Evolutionary conservation across 2,329 filamentous ascomycete species (phyloP), one percentile per base, ranked within the genome.

Genomic region (Grosmannia huntii): DNA sequence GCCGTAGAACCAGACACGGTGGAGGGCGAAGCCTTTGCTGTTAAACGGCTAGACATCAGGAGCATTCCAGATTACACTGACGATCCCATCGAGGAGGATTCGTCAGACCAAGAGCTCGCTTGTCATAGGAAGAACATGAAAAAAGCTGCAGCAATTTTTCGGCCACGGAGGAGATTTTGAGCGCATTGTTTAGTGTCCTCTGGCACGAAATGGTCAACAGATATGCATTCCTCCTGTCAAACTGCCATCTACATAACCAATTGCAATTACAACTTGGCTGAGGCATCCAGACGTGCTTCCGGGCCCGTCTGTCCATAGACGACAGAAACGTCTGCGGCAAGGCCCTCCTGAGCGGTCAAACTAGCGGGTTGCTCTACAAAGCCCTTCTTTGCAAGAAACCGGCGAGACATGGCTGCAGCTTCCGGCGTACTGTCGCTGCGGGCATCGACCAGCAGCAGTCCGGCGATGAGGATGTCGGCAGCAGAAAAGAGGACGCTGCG

Each of bases 361-460:
- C 44, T 10, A 48, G 63, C 51, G 11, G 62, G 62, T 56, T 65
- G 70, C 27, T 60, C 60, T 55, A 57, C 12, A 44, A 70, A 65
- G 3, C 65, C 60, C 55, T 64, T 69, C 48, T 66, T 68, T 6
- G 46, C 59, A 28, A 77, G 58, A 57, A 73, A 78, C 3, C 75
- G 66, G 16, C 60, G 57, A 52, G 73, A 70, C 57, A 79, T 72
- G 21, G 74, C 73, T 19, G 65, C 64, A 0, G 71, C 67, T 5
- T 71, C 70, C 2, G 59, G 56, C 7, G 73, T 70, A 3, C 69
- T 69, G 54, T 74, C 70, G 41, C 65, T 69, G 5, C 64, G 59
- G 1, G 70, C 69, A 59, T 78, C 76, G 1, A 74, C 68, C 48
- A 71, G 64, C 44, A 77, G 67, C 53, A 80, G 62, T n/a, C 72